Conservation (phyloP, 1,284 basidiomycete genomes). For the Mycosarcoma mackinlayi region DNA sequence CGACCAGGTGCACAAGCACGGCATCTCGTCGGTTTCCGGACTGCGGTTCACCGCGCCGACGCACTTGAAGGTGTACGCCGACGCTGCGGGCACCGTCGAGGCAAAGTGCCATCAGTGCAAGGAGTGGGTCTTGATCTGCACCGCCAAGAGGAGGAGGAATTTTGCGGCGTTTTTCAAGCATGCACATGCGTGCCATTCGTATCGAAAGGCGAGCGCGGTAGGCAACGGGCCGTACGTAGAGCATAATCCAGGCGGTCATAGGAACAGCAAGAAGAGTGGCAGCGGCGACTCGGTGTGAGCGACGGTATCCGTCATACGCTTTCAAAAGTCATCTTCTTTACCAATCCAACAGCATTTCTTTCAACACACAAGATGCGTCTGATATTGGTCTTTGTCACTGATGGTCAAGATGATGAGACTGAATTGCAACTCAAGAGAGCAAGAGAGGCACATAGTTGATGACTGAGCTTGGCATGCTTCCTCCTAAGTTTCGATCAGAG, state of each 20-base stretch:
- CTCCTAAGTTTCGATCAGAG: too few relatives aligned
- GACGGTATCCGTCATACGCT: too few relatives aligned
- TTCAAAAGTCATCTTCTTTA: too few relatives aligned
- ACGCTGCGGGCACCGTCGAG: slow-evolving; percentile 50
- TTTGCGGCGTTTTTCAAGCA: slow-evolving; percentile 60
- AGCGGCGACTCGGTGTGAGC: slow-evolving; percentile 1
- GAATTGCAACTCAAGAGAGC: too few relatives aligned
- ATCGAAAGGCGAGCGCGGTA: slow-evolving; percentile 46
- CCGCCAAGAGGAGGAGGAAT: slow-evolving; percentile 49
- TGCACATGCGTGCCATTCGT: slow-evolving; percentile 49
- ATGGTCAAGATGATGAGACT: background rate
- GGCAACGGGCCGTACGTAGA: slow-evolving; percentile 53
- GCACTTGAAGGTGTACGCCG: slow-evolving; percentile 49
- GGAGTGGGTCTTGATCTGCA: slow-evolving; percentile 58
- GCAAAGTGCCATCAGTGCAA: slow-evolving; percentile 58
- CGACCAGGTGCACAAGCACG: slow-evolving; percentile 58
- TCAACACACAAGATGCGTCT: background rate
- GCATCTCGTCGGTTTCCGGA: slow-evolving; percentile 54
- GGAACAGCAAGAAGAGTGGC: slow-evolving; percentile 33
- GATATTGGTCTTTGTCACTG: too few relatives aligned
- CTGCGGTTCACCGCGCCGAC: slow-evolving; percentile 52
- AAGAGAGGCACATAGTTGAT: background rate
- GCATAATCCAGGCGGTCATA: slow-evolving; percentile 49
- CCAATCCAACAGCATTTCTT: too few relatives aligned
- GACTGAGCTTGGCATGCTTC: background rate